These are phyloP conservation scores for Bonia amplexicaulis DNA, from an alignment of 176 grass and related monocot species.

Conservation along the genomic window DNA sequence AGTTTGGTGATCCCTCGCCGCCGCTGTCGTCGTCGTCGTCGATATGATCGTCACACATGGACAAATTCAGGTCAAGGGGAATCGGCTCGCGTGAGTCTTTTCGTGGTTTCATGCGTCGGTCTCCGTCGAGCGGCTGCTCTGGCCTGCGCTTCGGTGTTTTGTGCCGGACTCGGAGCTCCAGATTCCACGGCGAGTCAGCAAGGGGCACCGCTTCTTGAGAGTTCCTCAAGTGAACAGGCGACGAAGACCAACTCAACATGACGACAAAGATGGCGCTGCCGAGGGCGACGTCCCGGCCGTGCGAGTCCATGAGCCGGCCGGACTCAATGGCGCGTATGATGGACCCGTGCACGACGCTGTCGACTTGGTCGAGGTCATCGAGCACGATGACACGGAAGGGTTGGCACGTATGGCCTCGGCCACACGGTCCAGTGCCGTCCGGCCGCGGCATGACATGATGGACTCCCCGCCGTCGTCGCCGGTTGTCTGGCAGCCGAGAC, in stretches of 20 bases:
- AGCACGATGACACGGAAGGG: constrained; percentile 70
- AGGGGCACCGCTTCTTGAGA: constrained; percentile 3
- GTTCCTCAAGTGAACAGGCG: constrained; percentile 3
- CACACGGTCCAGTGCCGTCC: constrained; percentile 49
- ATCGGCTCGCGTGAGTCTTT: constrained; percentile 13
- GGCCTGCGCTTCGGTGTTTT: constrained; percentile 30
- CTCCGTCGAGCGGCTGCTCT: constrained; percentile 11
- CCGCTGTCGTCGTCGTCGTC: constrained; percentile 36
- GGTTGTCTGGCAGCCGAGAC: neutral
- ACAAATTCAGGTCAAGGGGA: constrained; percentile 74
- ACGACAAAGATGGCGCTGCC: constrained; percentile 58
- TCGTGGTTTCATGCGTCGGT: constrained; percentile 29
- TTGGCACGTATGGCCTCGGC: constrained; percentile 52
- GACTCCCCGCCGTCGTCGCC: constrained; percentile 25
- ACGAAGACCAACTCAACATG: constrained; percentile 29
- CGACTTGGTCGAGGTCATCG: constrained; percentile 55
- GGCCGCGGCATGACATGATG: constrained; percentile 24
- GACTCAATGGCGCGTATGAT: constrained; percentile 52
- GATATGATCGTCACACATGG: constrained; percentile 25
- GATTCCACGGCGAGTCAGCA: constrained; percentile 27
- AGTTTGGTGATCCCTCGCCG: constrained; percentile 53
- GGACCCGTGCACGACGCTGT: constrained; percentile 29
- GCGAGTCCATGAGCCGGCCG: constrained; percentile 56
- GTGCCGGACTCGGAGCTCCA: constrained; percentile 36
- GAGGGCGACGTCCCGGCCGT: constrained; percentile 54